phyloP scores from a whole-genome alignment of 441 rosid genomes.

The Kokia cookei region DNA sequence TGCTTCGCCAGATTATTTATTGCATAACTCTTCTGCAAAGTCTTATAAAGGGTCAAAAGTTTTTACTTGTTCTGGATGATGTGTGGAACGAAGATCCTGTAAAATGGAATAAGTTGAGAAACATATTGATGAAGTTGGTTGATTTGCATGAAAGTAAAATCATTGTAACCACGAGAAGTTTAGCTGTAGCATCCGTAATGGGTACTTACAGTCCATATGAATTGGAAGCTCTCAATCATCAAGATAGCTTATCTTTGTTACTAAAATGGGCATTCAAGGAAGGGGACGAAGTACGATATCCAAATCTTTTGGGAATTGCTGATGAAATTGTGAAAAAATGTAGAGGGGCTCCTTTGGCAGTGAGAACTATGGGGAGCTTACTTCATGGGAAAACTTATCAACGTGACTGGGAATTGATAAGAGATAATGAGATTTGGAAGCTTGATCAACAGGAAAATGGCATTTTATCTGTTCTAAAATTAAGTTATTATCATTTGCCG shows the following conservation, averaged over 20 bases:
- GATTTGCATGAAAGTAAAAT: not conserved
- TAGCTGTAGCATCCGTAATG: not conserved
- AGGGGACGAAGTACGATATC: not conserved
- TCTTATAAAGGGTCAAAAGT: constrained; percentile 7
- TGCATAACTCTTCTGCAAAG: not conserved
- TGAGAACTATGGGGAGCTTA: not conserved
- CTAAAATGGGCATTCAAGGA: not conserved
- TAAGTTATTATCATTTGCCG: not conserved
- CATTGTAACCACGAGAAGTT: not conserved
- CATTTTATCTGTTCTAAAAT: not conserved
- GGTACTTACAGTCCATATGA: not conserved
- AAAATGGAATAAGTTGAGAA: not conserved
- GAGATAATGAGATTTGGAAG: not conserved
- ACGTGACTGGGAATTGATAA: not conserved
- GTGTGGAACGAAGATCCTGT: constrained; percentile 23
- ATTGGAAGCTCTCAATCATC: not conserved
- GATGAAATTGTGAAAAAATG: not conserved
- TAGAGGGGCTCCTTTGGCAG: not conserved
- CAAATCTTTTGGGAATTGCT: not conserved
- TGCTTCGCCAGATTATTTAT: not conserved
- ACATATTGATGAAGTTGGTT: not conserved
- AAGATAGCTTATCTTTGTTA: not conserved
- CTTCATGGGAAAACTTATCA: not conserved
- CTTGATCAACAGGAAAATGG: not conserved
- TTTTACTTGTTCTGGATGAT: constrained; percentile 32